phyloP scores from a whole-genome alignment of 106 monocot species.

The Phalaenopsis equestris region DNA sequence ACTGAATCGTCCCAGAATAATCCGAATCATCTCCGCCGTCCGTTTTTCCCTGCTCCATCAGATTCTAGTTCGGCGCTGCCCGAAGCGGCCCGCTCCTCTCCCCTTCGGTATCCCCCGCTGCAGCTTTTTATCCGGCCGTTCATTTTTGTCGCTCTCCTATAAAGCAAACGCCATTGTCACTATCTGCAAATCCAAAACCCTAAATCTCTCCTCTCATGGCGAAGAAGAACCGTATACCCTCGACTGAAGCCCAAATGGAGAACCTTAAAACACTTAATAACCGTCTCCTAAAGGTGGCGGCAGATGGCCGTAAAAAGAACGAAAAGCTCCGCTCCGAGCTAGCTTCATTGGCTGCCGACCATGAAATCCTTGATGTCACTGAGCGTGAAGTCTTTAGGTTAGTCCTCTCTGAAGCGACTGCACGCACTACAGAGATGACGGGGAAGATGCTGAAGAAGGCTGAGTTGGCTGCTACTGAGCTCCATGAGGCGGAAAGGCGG shows the following conservation, averaged over 20 bases:
- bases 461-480: slow-evolving; percentile 5
- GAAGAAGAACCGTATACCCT: background rate
- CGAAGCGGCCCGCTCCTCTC: background rate
- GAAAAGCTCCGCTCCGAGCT: slow-evolving; percentile 17
- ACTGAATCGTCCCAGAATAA: too few species aligned
- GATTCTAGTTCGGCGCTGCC: background rate
- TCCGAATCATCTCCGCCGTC: background rate
- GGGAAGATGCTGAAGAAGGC: background rate
- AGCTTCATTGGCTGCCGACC: background rate
- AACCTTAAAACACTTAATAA: slow-evolving; percentile 35
- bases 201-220: background rate
- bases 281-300: slow-evolving; percentile 24
- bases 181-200: too few species aligned
- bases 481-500: background rate
- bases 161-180: too few species aligned
- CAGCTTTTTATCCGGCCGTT: background rate
- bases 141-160: background rate
- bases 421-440: background rate
- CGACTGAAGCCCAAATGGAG: background rate
- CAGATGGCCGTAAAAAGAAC: slow-evolving; percentile 23
- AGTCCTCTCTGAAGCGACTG: slow-evolving; percentile 5
- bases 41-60: background rate
- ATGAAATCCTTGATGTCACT: background rate
- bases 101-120: background rate
- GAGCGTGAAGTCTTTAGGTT: slow-evolving; percentile 25